Evolutionary conservation across 306 rosid species (phyloP).

Genomic region (Hippophae rhamnoides): DNA sequence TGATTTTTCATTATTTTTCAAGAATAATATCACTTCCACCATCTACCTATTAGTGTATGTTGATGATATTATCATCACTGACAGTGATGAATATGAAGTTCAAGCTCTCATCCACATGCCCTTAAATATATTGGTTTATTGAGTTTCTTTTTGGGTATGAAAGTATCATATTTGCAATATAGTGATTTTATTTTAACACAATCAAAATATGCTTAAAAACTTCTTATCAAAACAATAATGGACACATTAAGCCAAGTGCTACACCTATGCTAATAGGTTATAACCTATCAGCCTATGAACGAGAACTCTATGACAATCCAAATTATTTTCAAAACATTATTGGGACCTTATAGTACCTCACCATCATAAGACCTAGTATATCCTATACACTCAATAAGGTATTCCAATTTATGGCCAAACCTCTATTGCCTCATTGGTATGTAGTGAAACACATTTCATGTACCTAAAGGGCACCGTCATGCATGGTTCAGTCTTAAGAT

Average conservation of each 20-base stretch:
- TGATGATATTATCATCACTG: background rate
- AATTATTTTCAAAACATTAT: no score
- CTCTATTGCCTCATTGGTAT: background rate
- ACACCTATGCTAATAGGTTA: background rate
- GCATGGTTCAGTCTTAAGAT: background rate
- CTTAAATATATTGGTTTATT: background rate
- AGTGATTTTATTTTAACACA: background rate
- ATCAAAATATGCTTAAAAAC: background rate
- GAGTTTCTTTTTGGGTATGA: background rate
- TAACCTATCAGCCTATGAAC: background rate
- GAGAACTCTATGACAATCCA: background rate
- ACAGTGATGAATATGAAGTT: background rate
- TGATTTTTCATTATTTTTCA: no score
- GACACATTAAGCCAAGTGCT: background rate
- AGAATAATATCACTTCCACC: background rate
- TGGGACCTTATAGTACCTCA: background rate
- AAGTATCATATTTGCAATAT: background rate
- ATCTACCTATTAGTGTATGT: background rate
- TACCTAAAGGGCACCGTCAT: background rate
- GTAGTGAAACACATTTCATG: background rate
- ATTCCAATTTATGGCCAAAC: no score
- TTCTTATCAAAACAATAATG: background rate
- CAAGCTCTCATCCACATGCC: background rate
- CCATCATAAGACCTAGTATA: background rate
- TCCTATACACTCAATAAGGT: background rate